phyloP scores from a whole-genome alignment of 148 eudicot species.

The Camellia granthamiana region DNA sequence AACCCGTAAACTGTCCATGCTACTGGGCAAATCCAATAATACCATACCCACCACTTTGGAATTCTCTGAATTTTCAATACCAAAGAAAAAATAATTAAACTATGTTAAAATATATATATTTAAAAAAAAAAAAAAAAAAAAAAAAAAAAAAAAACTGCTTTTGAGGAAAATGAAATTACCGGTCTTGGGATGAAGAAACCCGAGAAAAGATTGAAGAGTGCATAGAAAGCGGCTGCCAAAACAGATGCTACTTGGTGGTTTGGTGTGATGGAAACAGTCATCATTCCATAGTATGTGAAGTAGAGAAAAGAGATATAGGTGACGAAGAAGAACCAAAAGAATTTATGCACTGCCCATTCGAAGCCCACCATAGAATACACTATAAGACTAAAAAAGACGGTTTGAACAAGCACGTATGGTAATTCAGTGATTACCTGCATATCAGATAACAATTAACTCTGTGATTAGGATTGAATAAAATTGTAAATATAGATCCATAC shows the following conservation, averaged over 20 bases:
- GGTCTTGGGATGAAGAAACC: conserved; percentile 97
- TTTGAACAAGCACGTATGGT: conserved; percentile 71
- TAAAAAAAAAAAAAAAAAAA: neutral
- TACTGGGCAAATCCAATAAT: conserved; percentile 94
- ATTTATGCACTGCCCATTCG: conserved; percentile 76
- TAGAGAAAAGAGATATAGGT: conserved; percentile 77
- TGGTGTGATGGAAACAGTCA: conserved; percentile 95
- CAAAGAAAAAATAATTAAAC: neutral
- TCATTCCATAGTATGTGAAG: conserved; percentile 98
- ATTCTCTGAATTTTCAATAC: conserved; percentile 53
- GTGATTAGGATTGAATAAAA: neutral
- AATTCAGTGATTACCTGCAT: conserved; percentile 76
- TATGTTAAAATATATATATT: neutral
- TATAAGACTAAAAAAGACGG: conserved; percentile 55
- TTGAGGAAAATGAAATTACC: conserved; percentile 38
- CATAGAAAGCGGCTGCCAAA: conserved; percentile 86
- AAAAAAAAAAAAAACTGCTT: neutral
- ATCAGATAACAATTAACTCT: no score
- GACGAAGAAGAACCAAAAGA: conserved; percentile 90
- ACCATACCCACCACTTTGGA: conserved; percentile 99
- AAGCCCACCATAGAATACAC: conserved; percentile 94
- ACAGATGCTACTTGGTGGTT: conserved; percentile 94
- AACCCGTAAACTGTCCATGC: conserved; percentile 96
- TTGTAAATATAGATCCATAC: neutral
- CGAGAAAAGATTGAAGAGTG: conserved; percentile 90